Conservation (phyloP, 768 basidiomycete genomes). For the Erythrobasidium yunnanense region DNA sequence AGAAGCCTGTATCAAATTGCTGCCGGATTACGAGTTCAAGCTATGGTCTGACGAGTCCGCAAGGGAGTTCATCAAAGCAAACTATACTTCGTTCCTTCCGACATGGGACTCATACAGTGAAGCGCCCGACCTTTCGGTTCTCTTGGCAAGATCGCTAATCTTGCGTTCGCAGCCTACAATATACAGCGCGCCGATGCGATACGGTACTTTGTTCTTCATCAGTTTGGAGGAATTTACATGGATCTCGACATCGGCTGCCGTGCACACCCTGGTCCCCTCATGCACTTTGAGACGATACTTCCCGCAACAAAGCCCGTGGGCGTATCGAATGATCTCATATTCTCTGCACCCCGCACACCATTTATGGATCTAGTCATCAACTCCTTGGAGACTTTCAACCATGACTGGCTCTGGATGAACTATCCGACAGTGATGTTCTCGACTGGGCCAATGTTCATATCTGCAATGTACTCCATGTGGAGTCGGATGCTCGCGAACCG, state of each 20-base stretch:
- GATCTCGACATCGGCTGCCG: conserved; percentile 93
- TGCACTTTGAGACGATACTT: conserved; percentile 69
- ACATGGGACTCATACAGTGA: conserved; percentile 72
- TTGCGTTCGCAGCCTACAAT: conserved; percentile 28
- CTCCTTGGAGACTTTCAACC: conserved; percentile 79
- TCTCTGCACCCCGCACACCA: conserved; percentile 72
- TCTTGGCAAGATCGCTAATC: neutral
- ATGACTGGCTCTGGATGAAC: conserved; percentile 74
- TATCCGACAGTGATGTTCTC: conserved; percentile 99
- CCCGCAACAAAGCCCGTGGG: conserved; percentile 94
- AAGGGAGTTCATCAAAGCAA: conserved; percentile 72
- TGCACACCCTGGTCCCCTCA: conserved; percentile 70
- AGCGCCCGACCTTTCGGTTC: neutral
- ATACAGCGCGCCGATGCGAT: conserved; percentile 76
- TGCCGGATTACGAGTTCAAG: conserved; percentile 94
- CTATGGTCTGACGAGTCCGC: conserved; percentile 91
- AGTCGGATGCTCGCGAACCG: neutral
- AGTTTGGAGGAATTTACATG: conserved; percentile 87
- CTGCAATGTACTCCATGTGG: conserved; percentile 82
- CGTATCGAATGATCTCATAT: conserved; percentile 93
- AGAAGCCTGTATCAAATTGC: conserved; percentile 74
- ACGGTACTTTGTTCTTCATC: conserved; percentile 91
- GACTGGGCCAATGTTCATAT: conserved; percentile 97
- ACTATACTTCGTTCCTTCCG: conserved; percentile 85
- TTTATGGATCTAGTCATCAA: conserved; percentile 89